Base-by-base conservation (phyloP, 805 yeast genomes). In the Isabelozyma pseudorhagii region DNA sequence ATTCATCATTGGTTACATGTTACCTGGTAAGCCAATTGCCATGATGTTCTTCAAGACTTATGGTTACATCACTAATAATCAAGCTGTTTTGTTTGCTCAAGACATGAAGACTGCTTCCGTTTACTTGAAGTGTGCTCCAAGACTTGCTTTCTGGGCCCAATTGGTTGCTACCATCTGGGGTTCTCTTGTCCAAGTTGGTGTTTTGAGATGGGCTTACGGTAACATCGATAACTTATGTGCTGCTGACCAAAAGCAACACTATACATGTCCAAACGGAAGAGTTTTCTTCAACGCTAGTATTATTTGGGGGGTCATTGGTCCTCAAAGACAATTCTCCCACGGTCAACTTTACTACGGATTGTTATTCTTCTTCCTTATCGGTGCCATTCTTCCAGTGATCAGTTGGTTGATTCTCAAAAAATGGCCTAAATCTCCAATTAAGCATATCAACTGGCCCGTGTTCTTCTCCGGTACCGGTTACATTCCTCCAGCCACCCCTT, bases 401-500 rank as follows among this genome's bases (percentile, higher is more conserved):
- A 64, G 62, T 48, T 71, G 76, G 75, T 59, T 63, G 47, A 56
- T 71, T 44, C 66, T 69, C 56, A 71, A 64, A 63, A 73, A 69
- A 56, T 71, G 27, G n/a, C 78, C 76, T 52, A 68, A 63, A 57
- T 60, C 67, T 25, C 66, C 63, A 43, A 54, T 61, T 42, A 58
- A 54, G 45, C 63, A 63, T 63, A 54, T 66, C 55, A 59, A 64
- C 58, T 63, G 73, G 72, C 73, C 74, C 9, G 72, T 73, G 43
- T 73, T 73, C 65, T 73, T 73, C 62, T 62, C 72, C 13, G 78
- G 77, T 56, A 68, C 77, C n/a, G 84, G 84, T 42, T 73, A 75
- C 55, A 81, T 85, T 57, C 92, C 93, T 13, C 92, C 93, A 40
- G 85, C 88, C 38, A 83, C 90, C 4, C 83, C 87, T 28, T 84